Evolutionary conservation across 768 basidiomycete species (phyloP).

Genomic region (Tubosaeta sp.): DNA sequence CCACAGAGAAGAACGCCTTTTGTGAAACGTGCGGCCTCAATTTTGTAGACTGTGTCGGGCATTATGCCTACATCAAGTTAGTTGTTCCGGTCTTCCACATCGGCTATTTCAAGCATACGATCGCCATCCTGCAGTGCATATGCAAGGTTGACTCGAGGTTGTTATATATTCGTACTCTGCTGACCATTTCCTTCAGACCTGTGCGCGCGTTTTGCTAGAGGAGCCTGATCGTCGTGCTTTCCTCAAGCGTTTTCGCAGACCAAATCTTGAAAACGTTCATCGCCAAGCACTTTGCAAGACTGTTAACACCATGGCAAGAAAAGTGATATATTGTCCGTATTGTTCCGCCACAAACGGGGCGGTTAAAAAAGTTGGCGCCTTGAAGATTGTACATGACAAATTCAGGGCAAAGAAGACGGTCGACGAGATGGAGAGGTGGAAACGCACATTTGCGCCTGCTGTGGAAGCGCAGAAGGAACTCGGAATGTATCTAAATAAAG

Average conservation of each 20-base stretch:
- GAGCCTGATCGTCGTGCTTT: constrained; percentile 81
- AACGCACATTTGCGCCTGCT: constrained; percentile 74
- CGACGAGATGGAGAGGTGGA: constrained; percentile 85
- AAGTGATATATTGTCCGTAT: constrained; percentile 88
- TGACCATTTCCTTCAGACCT: constrained; percentile 52
- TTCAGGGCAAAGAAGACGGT: constrained; percentile 92
- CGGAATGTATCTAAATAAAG: constrained; percentile 78
- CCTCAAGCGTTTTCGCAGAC: constrained; percentile 86
- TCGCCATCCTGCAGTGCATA: constrained; percentile 89
- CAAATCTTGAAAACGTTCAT: constrained; percentile 89
- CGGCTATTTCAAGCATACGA: constrained; percentile 96
- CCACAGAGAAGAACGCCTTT: constrained; percentile 85
- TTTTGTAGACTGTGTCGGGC: constrained; percentile 93
- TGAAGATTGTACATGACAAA: constrained; percentile 98
- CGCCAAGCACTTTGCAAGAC: constrained; percentile 78
- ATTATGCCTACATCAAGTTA: constrained; percentile 98
- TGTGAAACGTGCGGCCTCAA: constrained; percentile 95
- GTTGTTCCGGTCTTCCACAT: constrained; percentile 97
- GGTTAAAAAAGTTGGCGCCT: constrained; percentile 91
- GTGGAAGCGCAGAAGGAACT: constrained; percentile 87
- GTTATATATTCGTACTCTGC: neutral
- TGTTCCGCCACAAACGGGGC: constrained; percentile 92
- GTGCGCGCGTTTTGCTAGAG: constrained; percentile 85
- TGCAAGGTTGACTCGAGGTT: constrained; percentile 67
- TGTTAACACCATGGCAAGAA: constrained; percentile 83